Evolutionary conservation across 306 rosid species (phyloP).

Genomic region (Prunus armeniaca): DNA sequence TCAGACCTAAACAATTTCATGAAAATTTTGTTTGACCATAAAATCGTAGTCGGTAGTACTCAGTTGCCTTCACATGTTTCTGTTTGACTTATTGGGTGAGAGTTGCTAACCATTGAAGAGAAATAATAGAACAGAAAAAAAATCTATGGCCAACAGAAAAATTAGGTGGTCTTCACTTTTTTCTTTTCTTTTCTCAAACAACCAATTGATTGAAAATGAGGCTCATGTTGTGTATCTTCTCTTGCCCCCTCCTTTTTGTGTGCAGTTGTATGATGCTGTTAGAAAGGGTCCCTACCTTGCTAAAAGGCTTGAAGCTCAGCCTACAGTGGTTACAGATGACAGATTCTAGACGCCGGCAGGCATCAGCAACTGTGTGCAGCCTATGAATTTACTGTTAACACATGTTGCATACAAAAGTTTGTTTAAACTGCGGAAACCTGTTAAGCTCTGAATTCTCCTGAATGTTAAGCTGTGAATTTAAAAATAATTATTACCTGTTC

Average conservation of each 20-base stretch:
- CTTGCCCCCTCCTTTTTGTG: not conserved
- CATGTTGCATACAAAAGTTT: not conserved
- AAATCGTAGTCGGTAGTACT: not conserved
- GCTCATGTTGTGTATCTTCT: not conserved
- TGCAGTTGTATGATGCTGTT: conserved; percentile 79
- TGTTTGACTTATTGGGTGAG: not conserved
- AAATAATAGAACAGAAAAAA: not conserved
- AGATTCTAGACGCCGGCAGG: conserved; percentile 42
- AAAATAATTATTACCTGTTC: not conserved
- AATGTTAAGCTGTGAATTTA: not conserved
- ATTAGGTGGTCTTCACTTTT: not conserved
- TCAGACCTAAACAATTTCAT: not conserved
- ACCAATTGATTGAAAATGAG: not conserved
- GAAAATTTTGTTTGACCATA: not conserved
- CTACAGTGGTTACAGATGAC: conserved; percentile 74
- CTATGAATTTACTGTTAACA: not conserved
- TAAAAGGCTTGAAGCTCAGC: conserved; percentile 68
- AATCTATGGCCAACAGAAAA: not conserved
- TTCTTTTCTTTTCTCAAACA: not conserved
- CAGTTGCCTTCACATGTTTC: not conserved
- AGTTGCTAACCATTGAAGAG: not conserved
- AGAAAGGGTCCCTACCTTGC: conserved; percentile 67
- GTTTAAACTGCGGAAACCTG: not conserved
- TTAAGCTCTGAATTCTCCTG: not conserved
- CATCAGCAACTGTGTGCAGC: conserved; percentile 3